Conservation (phyloP, 768 basidiomycete species). For the Lentinula sp. region DNA sequence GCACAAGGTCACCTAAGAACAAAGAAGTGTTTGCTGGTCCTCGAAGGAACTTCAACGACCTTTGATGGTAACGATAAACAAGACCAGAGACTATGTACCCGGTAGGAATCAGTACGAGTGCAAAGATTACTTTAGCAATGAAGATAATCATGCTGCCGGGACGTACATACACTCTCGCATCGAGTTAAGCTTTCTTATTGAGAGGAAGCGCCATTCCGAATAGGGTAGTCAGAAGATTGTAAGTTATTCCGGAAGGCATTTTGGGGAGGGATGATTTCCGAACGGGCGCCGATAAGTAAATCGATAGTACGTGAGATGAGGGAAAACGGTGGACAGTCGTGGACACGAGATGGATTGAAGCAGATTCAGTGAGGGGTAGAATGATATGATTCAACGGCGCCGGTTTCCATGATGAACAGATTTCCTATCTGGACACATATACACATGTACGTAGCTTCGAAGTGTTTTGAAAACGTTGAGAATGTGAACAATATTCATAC, state of each 20-base stretch:
- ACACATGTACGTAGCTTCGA: no score
- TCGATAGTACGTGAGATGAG: background rate
- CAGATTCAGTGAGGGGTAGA: no score
- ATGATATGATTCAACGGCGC: no score
- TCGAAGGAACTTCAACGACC: background rate
- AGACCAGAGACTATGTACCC: background rate
- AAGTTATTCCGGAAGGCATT: background rate
- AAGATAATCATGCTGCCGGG: background rate
- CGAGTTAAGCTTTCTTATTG: background rate
- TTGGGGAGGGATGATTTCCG: background rate
- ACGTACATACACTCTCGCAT: background rate
- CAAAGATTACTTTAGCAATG: background rate
- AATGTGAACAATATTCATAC: background rate
- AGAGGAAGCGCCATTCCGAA: background rate
- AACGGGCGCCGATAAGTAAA: background rate
- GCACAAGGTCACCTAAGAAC: background rate
- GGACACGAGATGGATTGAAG: no score
- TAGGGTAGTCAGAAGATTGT: no score
- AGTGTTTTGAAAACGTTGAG: no score
- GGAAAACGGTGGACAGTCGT: background rate
- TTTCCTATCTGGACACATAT: no score
- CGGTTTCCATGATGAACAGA: no score
- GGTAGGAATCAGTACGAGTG: background rate
- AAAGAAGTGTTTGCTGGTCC: background rate
- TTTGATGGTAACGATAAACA: background rate